phyloP scores from a whole-genome alignment of 441 rosid genomes.

The Dalechampia spathulata region DNA sequence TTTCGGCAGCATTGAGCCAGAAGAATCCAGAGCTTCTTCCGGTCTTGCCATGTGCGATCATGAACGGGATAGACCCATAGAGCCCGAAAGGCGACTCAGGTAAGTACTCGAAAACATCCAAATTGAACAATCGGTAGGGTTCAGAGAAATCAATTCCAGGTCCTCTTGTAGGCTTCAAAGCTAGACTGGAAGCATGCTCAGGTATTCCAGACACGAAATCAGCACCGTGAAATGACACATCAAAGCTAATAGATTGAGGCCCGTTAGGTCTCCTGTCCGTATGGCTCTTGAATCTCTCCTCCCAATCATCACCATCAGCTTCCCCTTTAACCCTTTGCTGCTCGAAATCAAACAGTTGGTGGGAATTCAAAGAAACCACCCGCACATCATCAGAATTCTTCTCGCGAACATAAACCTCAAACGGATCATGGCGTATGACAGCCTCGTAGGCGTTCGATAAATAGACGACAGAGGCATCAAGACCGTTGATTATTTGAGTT shows the following conservation, averaged over 20 bases:
- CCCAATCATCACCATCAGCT: slow-evolving; percentile 65
- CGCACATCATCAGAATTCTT: slow-evolving; percentile 41
- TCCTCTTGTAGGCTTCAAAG: slow-evolving; percentile 82
- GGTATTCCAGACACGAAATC: slow-evolving; percentile 90
- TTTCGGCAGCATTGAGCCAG: slow-evolving; percentile 98
- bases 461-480: slow-evolving; percentile 43
- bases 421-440: slow-evolving; percentile 77
- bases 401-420: slow-evolving; percentile 69
- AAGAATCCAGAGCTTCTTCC: slow-evolving; percentile 80
- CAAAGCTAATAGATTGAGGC: slow-evolving; percentile 90
- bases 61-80: slow-evolving; percentile 89
- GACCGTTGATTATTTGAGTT: slow-evolving; percentile 49
- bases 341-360: slow-evolving; percentile 88
- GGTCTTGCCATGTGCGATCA: slow-evolving; percentile 79
- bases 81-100: slow-evolving; percentile 94
- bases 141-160: slow-evolving; percentile 86
- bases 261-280: slow-evolving; percentile 84
- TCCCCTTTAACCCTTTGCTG: slow-evolving; percentile 61
- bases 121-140: slow-evolving; percentile 82
- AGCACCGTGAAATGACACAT: slow-evolving; percentile 80
- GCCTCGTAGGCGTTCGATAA: slow-evolving; percentile 67
- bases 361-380: slow-evolving; percentile 67
- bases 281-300: slow-evolving; percentile 74
- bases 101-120: slow-evolving; percentile 84
- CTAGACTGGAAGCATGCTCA: slow-evolving; percentile 85